Evolutionary conservation across 176 grass and related monocot genomes (phyloP), one percentile per base, ranked within the genome.

Genomic region (Elaeis guineensis): DNA sequence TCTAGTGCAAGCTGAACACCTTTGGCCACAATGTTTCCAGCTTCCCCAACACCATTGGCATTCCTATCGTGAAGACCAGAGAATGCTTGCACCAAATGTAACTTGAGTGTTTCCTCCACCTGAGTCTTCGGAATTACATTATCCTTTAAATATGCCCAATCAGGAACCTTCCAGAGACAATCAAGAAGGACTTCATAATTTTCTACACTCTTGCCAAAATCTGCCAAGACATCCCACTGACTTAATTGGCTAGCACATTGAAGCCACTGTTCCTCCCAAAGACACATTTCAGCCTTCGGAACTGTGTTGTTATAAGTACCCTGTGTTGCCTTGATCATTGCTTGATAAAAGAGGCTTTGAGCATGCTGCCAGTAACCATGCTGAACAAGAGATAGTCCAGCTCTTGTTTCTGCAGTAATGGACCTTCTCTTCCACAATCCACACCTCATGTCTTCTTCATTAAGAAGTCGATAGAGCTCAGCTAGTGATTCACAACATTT

Each of bases 281-380:
- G 87, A 64, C 93, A 98, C 93, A 98, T 98, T 81, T 98, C 93
- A 69, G 88, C 88, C 62, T 92, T 98, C 5, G 93, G 82, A 62
- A 98, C 93, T 4, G 55, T 82, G n/a, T 98, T 98, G 74, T 86
- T 98, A 54, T 98, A 92, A 51, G 93, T 98, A 60, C 93, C 93
- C 73, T 98, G 93, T 70, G 93, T 98, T 73, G 93, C 84, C 84
- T 98, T 98, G 53, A 98, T 98, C 93, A 98, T 98, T 64, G 93
- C 93, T 66, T 98, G 93, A 71, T 98, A 92, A 73, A 98, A 98
- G 52, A 98, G 70, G 74, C 77, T 92, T 63, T 98, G 93, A 28
- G 93, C 87, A 26, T 80, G 78, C 52, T 86, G 88, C 93, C 88
- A 98, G 59, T 98, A 92, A 65, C 93, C 93, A 78, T 98, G 93